Base-by-base conservation (phyloP, 768 basidiomycete genomes). In the Naganishia antarctica region DNA sequence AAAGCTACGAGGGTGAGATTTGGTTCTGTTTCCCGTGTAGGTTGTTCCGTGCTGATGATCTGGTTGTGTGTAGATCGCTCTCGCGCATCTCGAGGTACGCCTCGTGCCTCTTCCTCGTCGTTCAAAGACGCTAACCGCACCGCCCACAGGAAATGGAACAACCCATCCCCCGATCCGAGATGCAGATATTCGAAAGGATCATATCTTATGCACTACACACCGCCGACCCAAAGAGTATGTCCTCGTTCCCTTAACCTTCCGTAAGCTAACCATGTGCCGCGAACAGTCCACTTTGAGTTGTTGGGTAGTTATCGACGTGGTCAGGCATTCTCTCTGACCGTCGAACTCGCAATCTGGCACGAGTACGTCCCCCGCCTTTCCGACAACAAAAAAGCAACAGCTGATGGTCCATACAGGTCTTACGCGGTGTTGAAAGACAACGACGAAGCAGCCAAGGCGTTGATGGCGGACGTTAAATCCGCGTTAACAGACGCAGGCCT, bases 321-420 rank as follows among this genome's bases (percentile, higher is more conserved):
- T 16, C 70, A 76, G 58, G 51, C 37, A 5, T 53, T 74, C 4
- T 69, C 70, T 18, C 70, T 70, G 25, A 73, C 73, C 62, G 70
- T 76, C 25, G 75, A 76, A 53, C 61, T 76, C 63, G 70, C 74
- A 16, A 69, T 73, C 0, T 74, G 70, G 70, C 74, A 75, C 58
- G 40, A 61, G 73, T 76, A 37, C 43, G 68, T 69, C 32, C 43
- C 32, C 7, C 40, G 48, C 26, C 9, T 46, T 11, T 18, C 45
- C 46, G 23, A 13, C 16, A 15, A 21, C n/a, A 32, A 28, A 28
- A 5, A 21, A 13, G 7, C 11, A 12, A 28, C 4, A 15, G 49
- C 26, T 44, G 25, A 28, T 21, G 6, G 13, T 12, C 7, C 26
- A 8, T 16, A 13, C 47, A 68, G 63, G 4, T 69, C 69, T 9